Evolutionary conservation across 164 flowering plant genomes (phyloP).

Genomic region (Dillenia turbinata): DNA sequence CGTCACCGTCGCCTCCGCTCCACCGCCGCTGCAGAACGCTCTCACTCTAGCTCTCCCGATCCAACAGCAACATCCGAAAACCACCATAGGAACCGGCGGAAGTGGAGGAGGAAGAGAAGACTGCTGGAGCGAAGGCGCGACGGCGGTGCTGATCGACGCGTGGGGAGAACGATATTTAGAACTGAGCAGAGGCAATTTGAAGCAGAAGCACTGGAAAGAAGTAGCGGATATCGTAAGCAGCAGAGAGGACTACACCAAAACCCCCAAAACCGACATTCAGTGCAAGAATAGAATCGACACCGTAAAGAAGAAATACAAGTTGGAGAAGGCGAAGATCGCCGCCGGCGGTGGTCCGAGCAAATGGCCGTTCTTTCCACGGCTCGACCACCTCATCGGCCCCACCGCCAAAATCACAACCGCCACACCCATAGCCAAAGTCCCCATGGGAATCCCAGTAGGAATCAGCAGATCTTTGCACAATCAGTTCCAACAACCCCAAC

Average conservation of each 20-base stretch:
- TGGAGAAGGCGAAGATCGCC: slow-evolving; percentile 61
- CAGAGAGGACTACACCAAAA: slow-evolving; percentile 45
- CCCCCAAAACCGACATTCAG: slow-evolving; percentile 73
- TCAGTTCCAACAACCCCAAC: not conserved
- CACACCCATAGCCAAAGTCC: slow-evolving; percentile 20
- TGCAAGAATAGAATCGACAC: slow-evolving; percentile 91
- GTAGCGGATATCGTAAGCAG: slow-evolving; percentile 77
- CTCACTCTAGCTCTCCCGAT: slow-evolving; percentile 54
- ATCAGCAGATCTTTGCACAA: slow-evolving; percentile 16
- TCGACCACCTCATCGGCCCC: slow-evolving; percentile 63
- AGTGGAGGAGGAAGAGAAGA: slow-evolving; percentile 67
- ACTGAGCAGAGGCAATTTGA: slow-evolving; percentile 71
- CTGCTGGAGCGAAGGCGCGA: slow-evolving; percentile 91
- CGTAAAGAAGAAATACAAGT: slow-evolving; percentile 80
- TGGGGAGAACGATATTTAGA: slow-evolving; percentile 90
- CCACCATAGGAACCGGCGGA: slow-evolving; percentile 12
- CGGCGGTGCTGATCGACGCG: slow-evolving; percentile 71
- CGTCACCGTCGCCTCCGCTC: slow-evolving; percentile 21
- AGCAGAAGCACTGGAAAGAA: slow-evolving; percentile 88
- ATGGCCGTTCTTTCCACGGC: slow-evolving; percentile 56
- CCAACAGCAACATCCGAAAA: slow-evolving; percentile 19
- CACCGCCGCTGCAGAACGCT: slow-evolving; percentile 21
- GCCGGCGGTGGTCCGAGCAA: slow-evolving; percentile 40
- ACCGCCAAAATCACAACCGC: slow-evolving; percentile 16
- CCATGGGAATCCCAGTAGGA: slow-evolving; percentile 46